Base-by-base conservation (phyloP, 345 rosid species). In the Euphorbia lathyris region DNA sequence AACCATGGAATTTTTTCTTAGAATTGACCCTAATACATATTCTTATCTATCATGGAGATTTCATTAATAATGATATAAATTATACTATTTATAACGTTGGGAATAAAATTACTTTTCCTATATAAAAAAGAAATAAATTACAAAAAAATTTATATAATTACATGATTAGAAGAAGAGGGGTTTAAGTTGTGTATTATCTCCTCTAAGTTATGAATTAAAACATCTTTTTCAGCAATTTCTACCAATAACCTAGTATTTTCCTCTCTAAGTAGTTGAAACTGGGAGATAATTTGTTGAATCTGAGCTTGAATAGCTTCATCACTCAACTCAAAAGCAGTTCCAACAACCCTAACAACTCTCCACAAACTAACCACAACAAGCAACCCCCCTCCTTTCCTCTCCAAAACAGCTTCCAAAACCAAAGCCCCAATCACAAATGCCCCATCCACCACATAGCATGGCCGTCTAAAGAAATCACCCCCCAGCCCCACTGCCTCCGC, bases 261-360 rank as follows among this genome's bases (percentile, higher is more conserved):
- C 16, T 65, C 71, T 20, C 69, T 71, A 52, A 86, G 86, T 3
- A 70, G 75, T 74, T 85, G 87, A 72, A 92, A 86, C 68, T 88
- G 85, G 56, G 50, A 47, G 9, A 84, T 58, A 30, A 89, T 77
- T 26, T 63, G 73, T 74, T 85, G 58, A 50, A 89, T 76, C 72
- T 84, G 87, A 13, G 86, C 82, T 73, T 84, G 88, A 63, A 92
- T 92, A 59, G 92, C 89, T 40, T 86, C 93, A 63, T 90, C 92
- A 55, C 92, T 89, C 68, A 92, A 78, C 81, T 89, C 92, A 40
- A 89, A 82, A 0, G 90, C 89, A 42, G 85, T 87, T 72, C 88
- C 96, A 8, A 92, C 82, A 45, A 88, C 84, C 57, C 96, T 82
- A 63, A 86, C 61, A 47, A 92, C 81, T 23, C 93, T 67, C 97